A percentile compares a stretch with the other conserved stretches of the same genome.
These are phyloP conservation scores for Coleophoma cylindrospora DNA, from an alignment of 2,329 filamentous ascomycete genomes.

Conservation along the genomic window DNA sequence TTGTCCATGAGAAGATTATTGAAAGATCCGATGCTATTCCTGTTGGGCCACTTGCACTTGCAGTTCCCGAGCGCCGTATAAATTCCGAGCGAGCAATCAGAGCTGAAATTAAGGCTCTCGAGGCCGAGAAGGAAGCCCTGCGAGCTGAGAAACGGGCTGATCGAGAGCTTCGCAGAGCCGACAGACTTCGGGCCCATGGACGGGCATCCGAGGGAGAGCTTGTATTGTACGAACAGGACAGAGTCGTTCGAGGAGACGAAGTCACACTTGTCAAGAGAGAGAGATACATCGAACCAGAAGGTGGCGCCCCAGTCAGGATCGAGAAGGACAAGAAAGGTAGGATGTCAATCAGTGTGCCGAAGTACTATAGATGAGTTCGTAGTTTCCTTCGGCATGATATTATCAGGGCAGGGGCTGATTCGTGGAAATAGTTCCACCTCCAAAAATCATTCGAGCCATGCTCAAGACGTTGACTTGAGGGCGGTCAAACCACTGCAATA, in stretches of 20 bases:
- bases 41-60: constrained; percentile 36
- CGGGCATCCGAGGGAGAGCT: constrained; percentile 55
- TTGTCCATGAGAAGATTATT: constrained; percentile 14
- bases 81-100: constrained; percentile 54
- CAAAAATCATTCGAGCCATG: constrained; percentile 63
- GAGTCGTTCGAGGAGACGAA: constrained; percentile 38
- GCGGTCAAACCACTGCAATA: too few relatives aligned
- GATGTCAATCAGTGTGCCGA: constrained; percentile 79
- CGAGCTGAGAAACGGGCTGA: constrained; percentile 50
- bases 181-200: constrained; percentile 51
- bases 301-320: constrained; percentile 54
- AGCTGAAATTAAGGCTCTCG: constrained; percentile 66
- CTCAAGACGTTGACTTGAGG: constrained; percentile 62
- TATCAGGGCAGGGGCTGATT: constrained; percentile 13
- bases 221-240: constrained; percentile 54
- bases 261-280: constrained; percentile 47
- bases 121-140: constrained; percentile 57
- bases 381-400: constrained; percentile 8
- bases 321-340: constrained; percentile 95
- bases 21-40: constrained; percentile 22
- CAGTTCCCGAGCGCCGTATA: constrained; percentile 24
- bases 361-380: constrained; percentile 50
- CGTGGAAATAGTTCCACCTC: constrained; percentile 50
- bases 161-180: constrained; percentile 34
- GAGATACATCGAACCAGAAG: constrained; percentile 49